Conservation (phyloP, 306 rosid species). For the Prinsepia uniflora region DNA sequence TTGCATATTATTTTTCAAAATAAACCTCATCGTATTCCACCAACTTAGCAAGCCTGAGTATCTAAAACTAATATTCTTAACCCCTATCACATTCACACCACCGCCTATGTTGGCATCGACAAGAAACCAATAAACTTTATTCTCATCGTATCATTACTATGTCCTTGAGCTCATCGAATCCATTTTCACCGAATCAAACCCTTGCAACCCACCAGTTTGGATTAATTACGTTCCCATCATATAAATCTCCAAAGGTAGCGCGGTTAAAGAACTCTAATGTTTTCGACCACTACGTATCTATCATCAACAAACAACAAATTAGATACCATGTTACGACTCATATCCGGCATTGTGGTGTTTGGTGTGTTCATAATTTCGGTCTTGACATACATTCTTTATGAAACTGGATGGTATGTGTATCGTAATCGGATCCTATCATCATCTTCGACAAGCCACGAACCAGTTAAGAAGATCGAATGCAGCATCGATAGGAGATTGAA, state of each 20-base stretch:
- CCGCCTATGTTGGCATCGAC: not conserved
- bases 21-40: not conserved
- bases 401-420: constrained; percentile 9
- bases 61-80: not conserved
- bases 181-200: too few relatives aligned
- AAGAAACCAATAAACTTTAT: not conserved
- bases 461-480: not conserved
- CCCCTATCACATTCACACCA: not conserved
- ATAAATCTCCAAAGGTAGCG: not conserved
- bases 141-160: not conserved
- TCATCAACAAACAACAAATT: not conserved
- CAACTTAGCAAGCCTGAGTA: not conserved
- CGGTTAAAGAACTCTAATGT: not conserved
- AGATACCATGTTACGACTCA: constrained; percentile 7
- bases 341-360: constrained; percentile 5
- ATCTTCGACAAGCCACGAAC: not conserved
- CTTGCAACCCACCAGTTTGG: too few relatives aligned
- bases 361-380: constrained; percentile 8
- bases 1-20: too few relatives aligned
- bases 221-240: too few relatives aligned
- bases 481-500: not conserved
- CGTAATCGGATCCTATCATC: not conserved
- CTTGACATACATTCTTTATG: not conserved
- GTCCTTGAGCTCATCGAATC: not conserved
- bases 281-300: not conserved